Evolutionary conservation across 257 asterid species (phyloP).

Genomic region (Nicotiana attenuata): DNA sequence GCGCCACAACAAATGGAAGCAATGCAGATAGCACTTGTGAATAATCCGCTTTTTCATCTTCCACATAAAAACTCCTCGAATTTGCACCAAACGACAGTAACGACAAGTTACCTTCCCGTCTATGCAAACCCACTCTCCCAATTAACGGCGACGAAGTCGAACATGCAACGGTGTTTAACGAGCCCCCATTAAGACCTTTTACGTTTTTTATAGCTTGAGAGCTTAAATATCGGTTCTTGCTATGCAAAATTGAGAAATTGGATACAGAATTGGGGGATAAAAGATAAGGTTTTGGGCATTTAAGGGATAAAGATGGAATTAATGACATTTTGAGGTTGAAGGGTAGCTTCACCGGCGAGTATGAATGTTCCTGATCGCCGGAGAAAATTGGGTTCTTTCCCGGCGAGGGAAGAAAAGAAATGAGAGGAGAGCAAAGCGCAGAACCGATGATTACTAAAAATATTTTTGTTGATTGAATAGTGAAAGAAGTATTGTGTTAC

Average conservation of each 20-base stretch:
- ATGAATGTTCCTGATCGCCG: background rate
- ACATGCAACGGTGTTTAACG: constrained; percentile 44
- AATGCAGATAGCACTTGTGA: constrained; percentile 69
- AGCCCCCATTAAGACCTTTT: constrained; percentile 24
- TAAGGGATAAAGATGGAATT: constrained; percentile 14
- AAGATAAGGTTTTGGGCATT: constrained; percentile 15
- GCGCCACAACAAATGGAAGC: constrained; percentile 87
- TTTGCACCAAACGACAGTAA: constrained; percentile 65
- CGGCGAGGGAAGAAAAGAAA: constrained; percentile 10
- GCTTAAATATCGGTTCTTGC: constrained; percentile 13
- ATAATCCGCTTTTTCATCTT: constrained; percentile 44
- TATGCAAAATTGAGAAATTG: background rate
- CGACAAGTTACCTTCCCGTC: constrained; percentile 70
- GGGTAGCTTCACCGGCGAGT: background rate
- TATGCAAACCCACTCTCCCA: constrained; percentile 83
- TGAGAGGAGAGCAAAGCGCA: constrained; percentile 20
- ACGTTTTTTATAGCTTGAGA: background rate
- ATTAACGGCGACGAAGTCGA: constrained; percentile 65
- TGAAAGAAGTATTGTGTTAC: background rate
- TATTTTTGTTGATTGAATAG: background rate
- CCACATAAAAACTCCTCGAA: constrained; percentile 24
- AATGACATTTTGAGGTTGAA: constrained; percentile 16
- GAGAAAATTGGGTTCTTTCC: constrained; percentile 1
- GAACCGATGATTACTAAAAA: background rate
- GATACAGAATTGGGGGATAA: constrained; percentile 13